Evolutionary conservation across 2,329 filamentous ascomycete genomes (phyloP), one percentile per base, ranked within the genome.

Genomic region (Scytalidium lignicola): DNA sequence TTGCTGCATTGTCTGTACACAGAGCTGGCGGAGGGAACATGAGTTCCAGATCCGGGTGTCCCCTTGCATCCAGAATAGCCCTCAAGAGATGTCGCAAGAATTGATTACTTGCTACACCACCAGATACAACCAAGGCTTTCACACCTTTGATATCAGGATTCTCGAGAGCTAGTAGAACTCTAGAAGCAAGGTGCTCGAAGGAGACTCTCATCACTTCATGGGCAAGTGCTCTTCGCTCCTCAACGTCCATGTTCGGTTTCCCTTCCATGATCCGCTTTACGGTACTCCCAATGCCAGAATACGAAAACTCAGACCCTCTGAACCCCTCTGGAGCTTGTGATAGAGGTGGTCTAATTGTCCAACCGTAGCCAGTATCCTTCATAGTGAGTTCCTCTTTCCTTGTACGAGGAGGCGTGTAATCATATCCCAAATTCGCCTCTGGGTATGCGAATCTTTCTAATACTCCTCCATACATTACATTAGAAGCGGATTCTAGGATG

Each of bases 1-100:
- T 99, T 43, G 90, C 89, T 12, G 93, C 93, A 67, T 99, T 97
- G 62, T 99, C 93, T 0, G 90, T 96, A 64, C 93, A 97, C 47
- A 92, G 74, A 40, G 75, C 73, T 9, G 80, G 68, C 2, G 90
- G 90, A n/a, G 93, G 92, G 48, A 86, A 87, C 23, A 85, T 69
- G 7, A 96, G 66, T 10, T 74, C 59, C 22, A 95, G 65, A 55
- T 80, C 59, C 0, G 64, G 62, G 61, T 82, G 85, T 0, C 88
- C 88, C 41, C 86, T 78, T n/a, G 74, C 78, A 55, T 85, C 77
- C 40, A 96, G 65, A 41, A 74, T 71, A 6, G 64, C 52, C 28
- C 73, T 68, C 47, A 82, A 63, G 41, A 97, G 76, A 59, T 83
- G 78, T 65, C 84, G 79, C 40, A 99, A 73, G 65, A 86, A 96